phyloP scores from a whole-genome alignment of 768 basidiomycete genomes.

The Epithele typhae region DNA sequence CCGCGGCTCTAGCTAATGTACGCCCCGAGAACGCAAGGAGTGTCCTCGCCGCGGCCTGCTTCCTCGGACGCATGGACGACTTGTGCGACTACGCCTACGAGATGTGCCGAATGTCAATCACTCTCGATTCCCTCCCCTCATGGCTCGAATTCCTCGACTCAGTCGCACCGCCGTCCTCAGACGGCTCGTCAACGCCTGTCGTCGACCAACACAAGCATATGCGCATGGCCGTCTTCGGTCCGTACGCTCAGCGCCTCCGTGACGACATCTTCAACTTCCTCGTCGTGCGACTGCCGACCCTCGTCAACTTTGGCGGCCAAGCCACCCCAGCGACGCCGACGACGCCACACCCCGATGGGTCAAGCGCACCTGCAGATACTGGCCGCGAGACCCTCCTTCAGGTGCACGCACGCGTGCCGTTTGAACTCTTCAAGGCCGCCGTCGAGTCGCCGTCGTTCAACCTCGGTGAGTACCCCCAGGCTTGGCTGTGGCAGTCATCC shows the following conservation, averaged over 20 bases:
- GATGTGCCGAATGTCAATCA: constrained; percentile 71
- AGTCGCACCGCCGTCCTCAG: constrained; percentile 39
- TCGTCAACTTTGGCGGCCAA: constrained; percentile 42
- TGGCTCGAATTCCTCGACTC: constrained; percentile 78
- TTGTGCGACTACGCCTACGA: constrained; percentile 77
- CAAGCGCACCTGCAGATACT: constrained; percentile 26
- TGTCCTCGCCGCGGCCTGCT: constrained; percentile 79
- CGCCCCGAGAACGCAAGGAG: constrained; percentile 78
- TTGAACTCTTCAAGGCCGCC: constrained; percentile 82
- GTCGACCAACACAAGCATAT: constrained; percentile 24
- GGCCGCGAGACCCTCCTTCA: constrained; percentile 70
- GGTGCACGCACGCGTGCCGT: constrained; percentile 76
- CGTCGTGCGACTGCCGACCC: constrained; percentile 66
- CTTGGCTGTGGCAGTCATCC: not conserved
- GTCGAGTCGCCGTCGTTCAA: constrained; percentile 77
- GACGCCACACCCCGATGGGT: constrained; percentile 33
- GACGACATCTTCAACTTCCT: constrained; percentile 80
- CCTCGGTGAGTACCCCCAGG: constrained; percentile 49
- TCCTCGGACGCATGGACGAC: constrained; percentile 86
- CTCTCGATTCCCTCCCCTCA: constrained; percentile 63
- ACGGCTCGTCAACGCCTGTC: constrained; percentile 46
- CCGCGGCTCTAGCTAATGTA: constrained; percentile 62
- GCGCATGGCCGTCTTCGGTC: constrained; percentile 62
- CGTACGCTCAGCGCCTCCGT: constrained; percentile 69
- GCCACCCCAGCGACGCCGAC: constrained; percentile 25